Conservation (phyloP, 2,329 filamentous ascomycete genomes). For the Shiraia sp. region DNA sequence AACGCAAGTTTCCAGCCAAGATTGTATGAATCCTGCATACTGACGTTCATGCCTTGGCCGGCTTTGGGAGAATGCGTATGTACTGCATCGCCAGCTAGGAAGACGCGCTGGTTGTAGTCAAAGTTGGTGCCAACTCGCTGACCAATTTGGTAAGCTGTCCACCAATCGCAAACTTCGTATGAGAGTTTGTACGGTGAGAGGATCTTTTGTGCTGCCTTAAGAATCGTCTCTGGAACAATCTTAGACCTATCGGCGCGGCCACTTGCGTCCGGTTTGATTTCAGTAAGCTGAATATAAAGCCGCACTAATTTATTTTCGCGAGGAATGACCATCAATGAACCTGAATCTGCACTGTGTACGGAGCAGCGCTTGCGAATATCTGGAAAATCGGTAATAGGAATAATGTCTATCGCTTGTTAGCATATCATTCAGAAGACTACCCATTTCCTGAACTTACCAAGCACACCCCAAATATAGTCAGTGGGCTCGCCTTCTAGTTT, state of each 20-base stretch:
- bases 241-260: constrained; percentile 60
- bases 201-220: constrained; percentile 66
- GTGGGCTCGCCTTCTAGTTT: constrained; percentile 60
- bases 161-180: constrained; percentile 69
- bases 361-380: constrained; percentile 63
- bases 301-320: constrained; percentile 66
- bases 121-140: constrained; percentile 66
- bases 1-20: constrained; percentile 61
- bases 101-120: constrained; percentile 61
- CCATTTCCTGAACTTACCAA: constrained; percentile 35
- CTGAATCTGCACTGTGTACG: constrained; percentile 60
- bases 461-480: constrained; percentile 58
- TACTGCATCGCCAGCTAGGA: constrained; percentile 71
- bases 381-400: constrained; percentile 61
- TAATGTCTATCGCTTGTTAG: constrained; percentile 47
- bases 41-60: constrained; percentile 73
- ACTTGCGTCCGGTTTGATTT: constrained; percentile 49
- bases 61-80: constrained; percentile 64
- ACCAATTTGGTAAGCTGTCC: constrained; percentile 69
- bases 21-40: constrained; percentile 68
- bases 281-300: constrained; percentile 66
- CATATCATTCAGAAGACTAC: neutral
- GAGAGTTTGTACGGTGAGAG: constrained; percentile 68
- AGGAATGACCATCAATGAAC: constrained; percentile 67
- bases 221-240: constrained; percentile 66